Evolutionary conservation across 495 filamentous ascomycete genomes (phyloP), one percentile per base, ranked within the genome.

Genomic region (Neurospora sp.): DNA sequence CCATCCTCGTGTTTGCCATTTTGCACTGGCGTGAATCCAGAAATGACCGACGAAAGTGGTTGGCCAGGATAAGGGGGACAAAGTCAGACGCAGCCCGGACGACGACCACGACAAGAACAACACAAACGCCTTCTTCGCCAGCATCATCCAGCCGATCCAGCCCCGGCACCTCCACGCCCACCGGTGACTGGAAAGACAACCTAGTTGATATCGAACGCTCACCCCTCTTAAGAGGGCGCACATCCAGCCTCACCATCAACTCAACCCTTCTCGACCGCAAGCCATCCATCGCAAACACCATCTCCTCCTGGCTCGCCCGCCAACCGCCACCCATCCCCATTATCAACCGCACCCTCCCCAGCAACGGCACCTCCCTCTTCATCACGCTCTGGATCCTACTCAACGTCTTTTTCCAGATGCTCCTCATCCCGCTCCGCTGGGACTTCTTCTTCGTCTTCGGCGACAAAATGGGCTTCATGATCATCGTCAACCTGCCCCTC

Each of bases 331-430:
- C 86, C 1, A 80, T 90, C 10, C 88, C 86, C 1, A 18, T 88
- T 23, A 72, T 90, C 74, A 86, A 89, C 78, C 87, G 86, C 70
- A 79, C 78, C 10, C 77, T 89, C 16, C 88, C 87, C 3, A 84
- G 85, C 20, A 91, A 88, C 73, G 82, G 79, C 18, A 85, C 83
- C 31, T 86, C 88, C 3, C 75, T 90, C 10, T 77, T 85, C 46
- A 77, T 90, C 48, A 44, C 84, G 10, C 73, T 78, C 20, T 87
- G 88, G 78, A 59, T 90, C 1, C 82, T 76, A 18, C 75, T 91
- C 4, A 90, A 90, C 66, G 40, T 87, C 27, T 90, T 89, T 75
- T 87, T 88, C 77, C 82, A 83, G 20, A 78, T 88, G 72, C 89
- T 84, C 77, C 78, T 77, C 72, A 80, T 87, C 23, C 83, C 84